Evolutionary conservation across 768 basidiomycete species (phyloP).

Genomic region (Suillus bovinus): DNA sequence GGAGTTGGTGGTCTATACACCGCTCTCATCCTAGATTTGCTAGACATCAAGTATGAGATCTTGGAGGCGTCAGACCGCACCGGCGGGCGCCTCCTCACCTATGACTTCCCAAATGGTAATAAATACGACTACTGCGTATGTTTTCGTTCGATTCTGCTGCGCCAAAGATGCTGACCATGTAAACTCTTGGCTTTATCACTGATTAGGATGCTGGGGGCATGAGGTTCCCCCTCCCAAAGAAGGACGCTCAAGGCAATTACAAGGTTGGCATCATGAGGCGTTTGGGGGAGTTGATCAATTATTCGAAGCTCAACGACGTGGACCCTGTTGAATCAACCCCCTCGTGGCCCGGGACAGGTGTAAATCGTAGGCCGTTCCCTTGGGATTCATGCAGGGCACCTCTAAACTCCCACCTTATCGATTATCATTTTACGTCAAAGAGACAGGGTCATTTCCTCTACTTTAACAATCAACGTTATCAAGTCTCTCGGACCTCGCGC

Average conservation of each 20-base stretch:
- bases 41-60: constrained; percentile 44
- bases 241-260: constrained; percentile 6
- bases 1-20: constrained; percentile 38
- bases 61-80: constrained; percentile 41
- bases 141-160: background rate
- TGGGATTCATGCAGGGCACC: background rate
- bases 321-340: no score
- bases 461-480: constrained; percentile 18
- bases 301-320: constrained; percentile 17
- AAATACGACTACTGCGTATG: constrained; percentile 39
- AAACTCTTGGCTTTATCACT: background rate
- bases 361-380: no score
- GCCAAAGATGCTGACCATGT: background rate
- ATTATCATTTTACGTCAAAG: background rate
- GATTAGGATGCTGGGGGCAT: constrained; percentile 41
- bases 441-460: constrained; percentile 17
- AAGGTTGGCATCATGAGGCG: constrained; percentile 27
- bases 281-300: constrained; percentile 25
- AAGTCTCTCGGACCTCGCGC: background rate
- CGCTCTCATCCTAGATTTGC: constrained; percentile 44
- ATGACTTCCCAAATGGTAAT: constrained; percentile 34
- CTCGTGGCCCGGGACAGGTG: no score
- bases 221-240: constrained; percentile 34
- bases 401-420: background rate
- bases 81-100: constrained; percentile 47